Evolutionary conservation across 257 asterid species (phyloP).

Genomic region (Fraxinus excelsior): DNA sequence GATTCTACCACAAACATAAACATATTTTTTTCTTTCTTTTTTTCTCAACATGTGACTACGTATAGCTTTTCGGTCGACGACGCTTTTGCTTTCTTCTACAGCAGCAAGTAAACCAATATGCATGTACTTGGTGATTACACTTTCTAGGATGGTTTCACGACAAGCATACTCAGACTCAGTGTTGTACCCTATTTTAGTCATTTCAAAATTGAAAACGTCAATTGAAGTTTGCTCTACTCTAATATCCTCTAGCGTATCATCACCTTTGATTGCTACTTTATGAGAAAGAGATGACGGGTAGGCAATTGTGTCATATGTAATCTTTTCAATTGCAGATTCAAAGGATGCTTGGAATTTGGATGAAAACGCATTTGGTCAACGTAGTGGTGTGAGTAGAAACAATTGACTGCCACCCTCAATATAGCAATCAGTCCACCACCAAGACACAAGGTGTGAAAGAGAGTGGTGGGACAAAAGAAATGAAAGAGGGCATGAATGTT

Average conservation of each 20-base stretch:
- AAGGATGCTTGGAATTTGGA: conserved; percentile 38
- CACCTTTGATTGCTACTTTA: neutral
- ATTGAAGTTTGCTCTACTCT: conserved; percentile 33
- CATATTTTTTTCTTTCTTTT: too few relatives aligned
- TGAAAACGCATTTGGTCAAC: conserved; percentile 43
- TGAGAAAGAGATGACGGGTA: conserved; percentile 26
- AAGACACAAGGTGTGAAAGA: conserved; percentile 95
- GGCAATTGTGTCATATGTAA: conserved; percentile 29
- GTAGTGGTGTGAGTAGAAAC: conserved; percentile 89
- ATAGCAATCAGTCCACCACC: conserved; percentile 78
- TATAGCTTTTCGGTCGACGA: too few relatives aligned
- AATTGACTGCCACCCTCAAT: conserved; percentile 68
- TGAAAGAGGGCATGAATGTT: too few relatives aligned
- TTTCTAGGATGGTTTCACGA: too few relatives aligned
- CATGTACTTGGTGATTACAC: too few relatives aligned
- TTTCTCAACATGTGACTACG: too few relatives aligned
- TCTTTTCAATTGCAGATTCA: conserved; percentile 29
- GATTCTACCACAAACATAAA: too few relatives aligned
- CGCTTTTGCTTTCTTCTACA: too few relatives aligned
- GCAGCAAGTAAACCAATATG: too few relatives aligned
- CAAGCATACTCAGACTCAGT: conserved; percentile 9
- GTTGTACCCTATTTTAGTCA: conserved; percentile 28
- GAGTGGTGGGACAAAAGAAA: conserved; percentile 22
- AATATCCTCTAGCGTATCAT: too few relatives aligned
- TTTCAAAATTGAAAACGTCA: conserved; percentile 26